Conservation (phyloP, 306 rosid species). For the Vicia sativa region DNA sequence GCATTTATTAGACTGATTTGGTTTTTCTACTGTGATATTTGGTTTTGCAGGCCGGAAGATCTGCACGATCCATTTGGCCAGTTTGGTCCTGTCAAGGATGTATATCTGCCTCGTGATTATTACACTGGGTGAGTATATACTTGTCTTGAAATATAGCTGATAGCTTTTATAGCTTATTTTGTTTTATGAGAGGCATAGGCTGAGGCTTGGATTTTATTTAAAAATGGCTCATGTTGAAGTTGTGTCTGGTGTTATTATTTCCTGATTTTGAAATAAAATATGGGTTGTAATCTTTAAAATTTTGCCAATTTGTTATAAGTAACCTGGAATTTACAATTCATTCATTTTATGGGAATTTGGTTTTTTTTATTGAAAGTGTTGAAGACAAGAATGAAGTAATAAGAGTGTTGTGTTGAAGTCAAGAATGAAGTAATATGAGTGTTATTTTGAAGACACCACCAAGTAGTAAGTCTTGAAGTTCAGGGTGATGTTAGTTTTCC, state of each 20-base stretch:
- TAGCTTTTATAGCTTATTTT: background rate
- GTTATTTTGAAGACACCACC: constrained; percentile 60
- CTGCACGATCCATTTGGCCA: constrained; percentile 67
- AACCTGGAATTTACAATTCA: constrained; percentile 34
- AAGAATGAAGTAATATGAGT: constrained; percentile 60
- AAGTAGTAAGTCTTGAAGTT: constrained; percentile 52
- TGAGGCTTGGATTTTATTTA: background rate
- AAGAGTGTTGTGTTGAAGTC: constrained; percentile 39
- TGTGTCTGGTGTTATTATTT: background rate
- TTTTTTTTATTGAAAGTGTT: constrained; percentile 70
- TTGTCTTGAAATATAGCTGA: background rate
- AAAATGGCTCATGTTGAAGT: background rate
- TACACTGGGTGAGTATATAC: constrained; percentile 67
- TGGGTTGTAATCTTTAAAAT: constrained; percentile 10
- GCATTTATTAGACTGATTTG: background rate
- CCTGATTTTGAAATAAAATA: background rate
- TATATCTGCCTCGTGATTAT: constrained; percentile 84
- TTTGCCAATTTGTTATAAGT: constrained; percentile 26
- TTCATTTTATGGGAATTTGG: constrained; percentile 68
- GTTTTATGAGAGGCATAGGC: constrained; percentile 19
- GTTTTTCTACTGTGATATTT: background rate
- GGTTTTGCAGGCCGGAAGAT: constrained; percentile 66
- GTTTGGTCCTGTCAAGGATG: constrained; percentile 80
- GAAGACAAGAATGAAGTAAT: constrained; percentile 83
- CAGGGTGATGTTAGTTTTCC: constrained; percentile 63